Evolutionary conservation across 164 flowering plant species (phyloP).

Genomic region (Cinnamomum chago): DNA sequence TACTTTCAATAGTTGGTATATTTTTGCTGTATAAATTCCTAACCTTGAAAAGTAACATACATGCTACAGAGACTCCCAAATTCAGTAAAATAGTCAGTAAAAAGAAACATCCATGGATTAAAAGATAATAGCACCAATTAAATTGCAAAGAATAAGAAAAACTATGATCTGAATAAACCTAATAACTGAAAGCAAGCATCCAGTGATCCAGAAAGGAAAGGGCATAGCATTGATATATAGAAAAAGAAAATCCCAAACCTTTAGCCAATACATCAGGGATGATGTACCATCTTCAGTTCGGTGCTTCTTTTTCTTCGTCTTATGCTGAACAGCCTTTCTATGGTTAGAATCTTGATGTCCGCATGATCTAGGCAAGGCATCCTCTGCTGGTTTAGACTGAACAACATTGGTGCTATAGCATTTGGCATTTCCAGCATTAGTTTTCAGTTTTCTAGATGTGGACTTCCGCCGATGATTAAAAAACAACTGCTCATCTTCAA

Average conservation of each 20-base stretch:
- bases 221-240: not conserved
- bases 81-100: not conserved
- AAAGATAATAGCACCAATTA: not conserved
- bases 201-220: not conserved
- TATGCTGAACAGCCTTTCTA: conserved; percentile 11
- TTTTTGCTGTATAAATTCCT: not conserved
- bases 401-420: conserved; percentile 3
- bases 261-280: conserved; percentile 18
- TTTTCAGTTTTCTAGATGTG: conserved; percentile 9
- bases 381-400: conserved; percentile 9
- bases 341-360: not conserved
- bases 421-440: conserved; percentile 9
- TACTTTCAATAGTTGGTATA: not conserved
- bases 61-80: not conserved
- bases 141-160: not conserved
- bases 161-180: too few species aligned
- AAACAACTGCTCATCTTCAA: conserved; percentile 16
- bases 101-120: not conserved
- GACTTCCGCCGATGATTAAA: conserved; percentile 11
- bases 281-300: conserved; percentile 18
- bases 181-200: not conserved
- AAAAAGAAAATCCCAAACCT: conserved; percentile 4
- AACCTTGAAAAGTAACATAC: not conserved
- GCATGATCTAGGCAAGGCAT: conserved; percentile 12
- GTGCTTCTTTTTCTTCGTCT: conserved; percentile 28